Conservation (phyloP, 305 asterid species). For the Rubia occidens region DNA sequence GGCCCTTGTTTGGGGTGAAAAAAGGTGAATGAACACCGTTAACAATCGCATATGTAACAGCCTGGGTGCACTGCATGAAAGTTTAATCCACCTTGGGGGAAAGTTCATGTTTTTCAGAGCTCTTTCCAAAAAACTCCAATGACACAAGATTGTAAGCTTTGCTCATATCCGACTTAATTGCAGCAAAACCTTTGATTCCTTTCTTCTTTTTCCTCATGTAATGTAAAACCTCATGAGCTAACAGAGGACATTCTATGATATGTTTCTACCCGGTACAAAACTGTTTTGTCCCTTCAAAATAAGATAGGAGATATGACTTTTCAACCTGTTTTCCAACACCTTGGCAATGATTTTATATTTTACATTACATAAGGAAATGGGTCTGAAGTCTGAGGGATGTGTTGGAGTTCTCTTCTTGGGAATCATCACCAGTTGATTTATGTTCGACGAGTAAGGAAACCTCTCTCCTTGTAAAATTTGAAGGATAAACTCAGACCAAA, state of each 20-base stretch:
- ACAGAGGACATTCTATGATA: background rate
- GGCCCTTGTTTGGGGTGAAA: too few species aligned
- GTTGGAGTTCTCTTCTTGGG: too few species aligned
- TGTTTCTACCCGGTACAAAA: background rate
- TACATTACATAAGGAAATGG: background rate
- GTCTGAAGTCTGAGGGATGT: background rate
- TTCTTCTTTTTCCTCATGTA: background rate
- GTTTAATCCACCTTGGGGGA: too few species aligned
- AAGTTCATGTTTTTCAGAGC: too few species aligned
- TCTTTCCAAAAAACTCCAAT: background rate
- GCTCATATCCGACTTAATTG: background rate
- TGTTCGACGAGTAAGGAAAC: too few species aligned
- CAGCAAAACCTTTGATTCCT: background rate
- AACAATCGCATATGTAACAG: too few species aligned
- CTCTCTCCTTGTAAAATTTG: too few species aligned
- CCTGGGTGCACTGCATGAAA: too few species aligned
- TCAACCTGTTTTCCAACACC: background rate
- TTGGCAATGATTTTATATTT: background rate
- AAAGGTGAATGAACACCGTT: too few species aligned
- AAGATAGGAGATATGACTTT: rapidly evolving
- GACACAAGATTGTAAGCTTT: background rate
- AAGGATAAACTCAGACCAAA: too few species aligned
- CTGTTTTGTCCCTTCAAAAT: background rate
- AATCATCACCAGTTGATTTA: too few species aligned
- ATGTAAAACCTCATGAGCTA: background rate